These are phyloP conservation scores for Clathrospora elynae DNA, from an alignment of 2,329 filamentous ascomycete species.

Conservation along the genomic window DNA sequence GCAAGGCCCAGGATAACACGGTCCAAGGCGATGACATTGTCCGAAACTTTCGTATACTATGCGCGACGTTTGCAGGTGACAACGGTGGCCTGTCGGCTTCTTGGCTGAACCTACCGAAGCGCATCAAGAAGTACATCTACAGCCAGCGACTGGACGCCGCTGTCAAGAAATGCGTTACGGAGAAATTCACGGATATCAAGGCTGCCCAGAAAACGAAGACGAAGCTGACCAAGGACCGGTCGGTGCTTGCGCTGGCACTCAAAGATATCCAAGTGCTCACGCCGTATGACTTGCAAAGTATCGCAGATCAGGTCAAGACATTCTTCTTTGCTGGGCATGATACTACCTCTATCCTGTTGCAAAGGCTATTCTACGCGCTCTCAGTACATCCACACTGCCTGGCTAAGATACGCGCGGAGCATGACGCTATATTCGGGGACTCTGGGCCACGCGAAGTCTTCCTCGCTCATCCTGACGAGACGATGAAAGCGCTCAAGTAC, in stretches of 20 bases:
- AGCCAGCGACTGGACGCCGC: conserved; percentile 31
- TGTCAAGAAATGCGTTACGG: conserved; percentile 33
- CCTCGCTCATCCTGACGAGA: conserved; percentile 51
- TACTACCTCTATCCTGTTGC: conserved; percentile 48
- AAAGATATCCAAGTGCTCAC: conserved; percentile 43
- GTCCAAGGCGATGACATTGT: conserved; percentile 32
- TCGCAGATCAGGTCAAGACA: conserved; percentile 49
- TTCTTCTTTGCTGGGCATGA: conserved; percentile 57
- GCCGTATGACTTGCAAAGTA: conserved; percentile 42
- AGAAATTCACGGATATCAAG: conserved; percentile 36
- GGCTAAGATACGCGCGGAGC: conserved; percentile 53
- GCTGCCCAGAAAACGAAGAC: conserved; percentile 18
- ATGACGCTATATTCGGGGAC: conserved; percentile 59
- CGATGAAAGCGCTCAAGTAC: conserved; percentile 58
- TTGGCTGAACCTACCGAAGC: conserved; percentile 29
- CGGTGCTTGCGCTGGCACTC: conserved; percentile 43
- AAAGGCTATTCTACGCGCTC: conserved; percentile 41
- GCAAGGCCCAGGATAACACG: conserved; percentile 34
- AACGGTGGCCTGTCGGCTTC: conserved; percentile 28
- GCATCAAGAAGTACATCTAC: conserved; percentile 27
- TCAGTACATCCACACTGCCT: conserved; percentile 40
- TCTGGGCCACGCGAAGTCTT: conserved; percentile 51
- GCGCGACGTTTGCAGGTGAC: conserved; percentile 25
- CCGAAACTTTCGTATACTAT: conserved; percentile 28
- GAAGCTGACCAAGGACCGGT: conserved; percentile 33